These are phyloP conservation scores for Trichoderma asperelloides DNA, from an alignment of 495 filamentous ascomycete genomes.

Conservation along the genomic window DNA sequence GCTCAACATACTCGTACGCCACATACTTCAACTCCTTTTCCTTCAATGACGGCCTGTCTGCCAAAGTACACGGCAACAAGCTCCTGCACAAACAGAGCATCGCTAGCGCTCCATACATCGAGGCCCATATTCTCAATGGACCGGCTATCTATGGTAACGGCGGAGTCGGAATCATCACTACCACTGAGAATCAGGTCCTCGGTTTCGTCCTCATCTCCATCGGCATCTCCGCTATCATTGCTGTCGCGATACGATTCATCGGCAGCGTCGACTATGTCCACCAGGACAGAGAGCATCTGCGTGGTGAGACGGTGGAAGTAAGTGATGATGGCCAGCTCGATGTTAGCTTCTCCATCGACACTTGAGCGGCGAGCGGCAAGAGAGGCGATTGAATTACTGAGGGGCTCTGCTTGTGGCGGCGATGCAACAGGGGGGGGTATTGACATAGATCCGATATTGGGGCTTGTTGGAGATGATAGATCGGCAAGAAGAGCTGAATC, in stretches of 20 bases:
- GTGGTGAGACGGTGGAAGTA: conserved; percentile 87
- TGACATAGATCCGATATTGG: conserved; percentile 14
- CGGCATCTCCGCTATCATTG: conserved; percentile 31
- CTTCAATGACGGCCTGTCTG: conserved; percentile 57
- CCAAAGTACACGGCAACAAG: conserved; percentile 63
- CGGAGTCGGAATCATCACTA: conserved; percentile 26
- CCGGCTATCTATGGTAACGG: conserved; percentile 53
- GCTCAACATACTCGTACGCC: conserved; percentile 65
- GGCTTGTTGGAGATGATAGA: conserved; percentile 21
- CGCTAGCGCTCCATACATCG: conserved; percentile 74
- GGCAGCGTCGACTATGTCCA: conserved; percentile 54
- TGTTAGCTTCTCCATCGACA: conserved; percentile 25
- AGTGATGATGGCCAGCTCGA: conserved; percentile 71
- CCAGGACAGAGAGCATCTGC: conserved; percentile 57
- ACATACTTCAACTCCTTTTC: conserved; percentile 68
- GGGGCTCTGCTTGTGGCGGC: conserved; percentile 16
- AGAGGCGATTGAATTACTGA: conserved; percentile 30
- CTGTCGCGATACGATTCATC: conserved; percentile 43
- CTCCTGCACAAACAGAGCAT: conserved; percentile 64
- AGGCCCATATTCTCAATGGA: conserved; percentile 75
- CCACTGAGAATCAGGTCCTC: conserved; percentile 18
- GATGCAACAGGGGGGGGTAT: conserved; percentile 20
- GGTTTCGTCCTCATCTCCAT: conserved; percentile 22
- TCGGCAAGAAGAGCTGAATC: conserved; percentile 41
- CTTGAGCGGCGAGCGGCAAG: conserved; percentile 21